Evolutionary conservation across 2,329 filamentous ascomycete species (phyloP).

Genomic region (Nannizziopsis barbatae): DNA sequence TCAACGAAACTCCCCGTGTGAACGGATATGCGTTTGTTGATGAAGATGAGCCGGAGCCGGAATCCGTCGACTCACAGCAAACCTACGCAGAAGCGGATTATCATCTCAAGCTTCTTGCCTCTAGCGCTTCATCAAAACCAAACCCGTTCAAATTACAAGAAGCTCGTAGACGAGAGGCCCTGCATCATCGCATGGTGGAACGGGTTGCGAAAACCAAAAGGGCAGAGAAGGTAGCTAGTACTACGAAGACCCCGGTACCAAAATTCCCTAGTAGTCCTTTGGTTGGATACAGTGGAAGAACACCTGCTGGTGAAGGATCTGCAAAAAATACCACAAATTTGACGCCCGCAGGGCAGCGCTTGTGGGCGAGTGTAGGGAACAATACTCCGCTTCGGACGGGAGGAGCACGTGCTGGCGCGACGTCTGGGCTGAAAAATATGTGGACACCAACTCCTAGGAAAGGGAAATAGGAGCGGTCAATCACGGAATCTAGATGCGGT

Average conservation of each 20-base stretch:
- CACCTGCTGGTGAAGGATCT: constrained; percentile 17
- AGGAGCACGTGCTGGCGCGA: constrained; percentile 1
- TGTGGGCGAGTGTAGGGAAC: constrained; percentile 31
- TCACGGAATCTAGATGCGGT: too few species aligned
- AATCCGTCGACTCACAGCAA: constrained; percentile 35
- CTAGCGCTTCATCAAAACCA: constrained; percentile 39
- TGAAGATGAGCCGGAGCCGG: constrained; percentile 46
- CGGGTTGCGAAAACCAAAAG: constrained; percentile 63
- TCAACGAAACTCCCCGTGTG: constrained; percentile 73
- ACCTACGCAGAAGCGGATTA: constrained; percentile 36
- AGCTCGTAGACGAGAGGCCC: constrained; percentile 61
- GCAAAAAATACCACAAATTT: constrained; percentile 26
- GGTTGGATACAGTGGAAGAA: constrained; percentile 26
- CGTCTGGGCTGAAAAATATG: constrained; percentile 25
- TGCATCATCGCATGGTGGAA: constrained; percentile 82
- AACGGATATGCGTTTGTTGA: constrained; percentile 94
- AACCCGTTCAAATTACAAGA: constrained; percentile 74
- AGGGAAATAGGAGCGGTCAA: constrained; percentile 16
- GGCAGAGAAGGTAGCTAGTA: constrained; percentile 48
- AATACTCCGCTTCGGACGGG: constrained; percentile 24
- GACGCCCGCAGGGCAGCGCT: constrained; percentile 36
- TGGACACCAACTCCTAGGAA: constrained; percentile 31
- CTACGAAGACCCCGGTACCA: constrained; percentile 41
- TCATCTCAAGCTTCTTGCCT: constrained; percentile 21
- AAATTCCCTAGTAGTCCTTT: constrained; percentile 33